A percentile compares a stretch with the other conserved stretches of the same genome.
phyloP scores from a whole-genome alignment of 345 rosid species.

The Stellera chamaejasme region DNA sequence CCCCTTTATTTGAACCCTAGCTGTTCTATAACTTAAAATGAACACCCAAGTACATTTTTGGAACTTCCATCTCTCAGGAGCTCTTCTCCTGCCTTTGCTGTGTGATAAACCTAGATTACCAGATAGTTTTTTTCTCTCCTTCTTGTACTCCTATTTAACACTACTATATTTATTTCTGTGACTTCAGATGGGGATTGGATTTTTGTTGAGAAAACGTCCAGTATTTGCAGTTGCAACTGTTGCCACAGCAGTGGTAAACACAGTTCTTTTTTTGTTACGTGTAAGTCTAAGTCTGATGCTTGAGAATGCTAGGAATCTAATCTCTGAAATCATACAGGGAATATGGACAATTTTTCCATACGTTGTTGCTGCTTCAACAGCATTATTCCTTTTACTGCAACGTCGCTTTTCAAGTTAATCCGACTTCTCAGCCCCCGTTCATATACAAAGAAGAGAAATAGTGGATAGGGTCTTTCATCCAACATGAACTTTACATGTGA shows the following conservation, averaged over 20 bases:
- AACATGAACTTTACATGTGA: too few relatives aligned
- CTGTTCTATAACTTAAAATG: too few relatives aligned
- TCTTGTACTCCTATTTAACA: too few relatives aligned
- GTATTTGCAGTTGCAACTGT: conserved; percentile 69
- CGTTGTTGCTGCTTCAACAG: conserved; percentile 61
- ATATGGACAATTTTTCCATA: conserved; percentile 78
- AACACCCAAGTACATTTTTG: too few relatives aligned
- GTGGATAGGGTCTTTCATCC: background rate
- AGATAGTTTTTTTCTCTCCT: too few relatives aligned
- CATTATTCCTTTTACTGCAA: conserved; percentile 42
- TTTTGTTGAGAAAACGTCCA: conserved; percentile 63
- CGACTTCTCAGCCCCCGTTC: background rate
- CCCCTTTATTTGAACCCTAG: too few relatives aligned
- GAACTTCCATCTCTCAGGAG: too few relatives aligned
- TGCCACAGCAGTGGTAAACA: conserved; percentile 67
- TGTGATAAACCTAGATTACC: too few relatives aligned
- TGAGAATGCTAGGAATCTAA: conserved; percentile 4
- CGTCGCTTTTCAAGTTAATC: conserved; percentile 23
- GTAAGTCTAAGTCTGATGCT: background rate
- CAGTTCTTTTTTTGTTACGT: conserved; percentile 1
- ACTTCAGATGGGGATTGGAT: conserved; percentile 63
- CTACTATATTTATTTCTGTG: conserved; percentile 6
- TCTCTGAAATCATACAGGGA: conserved; percentile 39
- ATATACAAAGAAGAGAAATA: background rate
- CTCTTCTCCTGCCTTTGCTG: too few relatives aligned